Evolutionary conservation across 2,329 filamentous ascomycete species (phyloP).

Genomic region (Penicillium sclerotigenum): DNA sequence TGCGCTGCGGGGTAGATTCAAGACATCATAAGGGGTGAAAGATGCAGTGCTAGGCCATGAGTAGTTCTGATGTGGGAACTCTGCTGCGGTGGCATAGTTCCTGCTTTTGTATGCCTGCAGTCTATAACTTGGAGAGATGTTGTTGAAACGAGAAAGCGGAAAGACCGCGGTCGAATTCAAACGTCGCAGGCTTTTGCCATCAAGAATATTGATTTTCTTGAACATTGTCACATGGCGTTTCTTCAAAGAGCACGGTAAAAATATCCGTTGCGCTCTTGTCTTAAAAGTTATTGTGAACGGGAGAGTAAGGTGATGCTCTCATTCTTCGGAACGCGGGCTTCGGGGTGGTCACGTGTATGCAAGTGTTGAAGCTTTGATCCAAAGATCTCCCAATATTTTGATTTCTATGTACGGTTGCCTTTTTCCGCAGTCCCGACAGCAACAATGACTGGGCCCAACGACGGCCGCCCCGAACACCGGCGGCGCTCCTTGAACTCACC

Average conservation of each 20-base stretch:
- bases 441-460: slow-evolving; percentile 29
- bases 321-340: neutral
- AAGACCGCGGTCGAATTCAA: slow-evolving; percentile 24
- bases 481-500: slow-evolving; percentile 25
- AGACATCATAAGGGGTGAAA: slow-evolving; percentile 83
- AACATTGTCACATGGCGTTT: slow-evolving; percentile 44
- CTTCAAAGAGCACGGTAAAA: slow-evolving; percentile 17
- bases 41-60: slow-evolving; percentile 45
- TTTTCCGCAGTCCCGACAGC: neutral
- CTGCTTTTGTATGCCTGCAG: slow-evolving; percentile 13
- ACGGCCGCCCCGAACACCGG: slow-evolving; percentile 19
- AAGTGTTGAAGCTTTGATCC: neutral
- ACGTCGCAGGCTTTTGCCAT: slow-evolving; percentile 39
- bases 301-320: neutral
- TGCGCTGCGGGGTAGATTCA: slow-evolving; percentile 59
- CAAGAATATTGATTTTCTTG: slow-evolving; percentile 45
- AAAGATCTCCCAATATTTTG: neutral
- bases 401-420: neutral
- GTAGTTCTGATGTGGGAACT: slow-evolving; percentile 30
- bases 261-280: slow-evolving; percentile 11
- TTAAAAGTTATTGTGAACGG: neutral
- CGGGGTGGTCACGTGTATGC: slow-evolving; percentile 18
- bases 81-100: slow-evolving; percentile 37
- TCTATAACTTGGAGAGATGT: slow-evolving; percentile 20
- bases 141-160: slow-evolving; percentile 26